Base-by-base conservation (phyloP, 2,329 filamentous ascomycete genomes). In the Ophiostoma ulmi region DNA sequence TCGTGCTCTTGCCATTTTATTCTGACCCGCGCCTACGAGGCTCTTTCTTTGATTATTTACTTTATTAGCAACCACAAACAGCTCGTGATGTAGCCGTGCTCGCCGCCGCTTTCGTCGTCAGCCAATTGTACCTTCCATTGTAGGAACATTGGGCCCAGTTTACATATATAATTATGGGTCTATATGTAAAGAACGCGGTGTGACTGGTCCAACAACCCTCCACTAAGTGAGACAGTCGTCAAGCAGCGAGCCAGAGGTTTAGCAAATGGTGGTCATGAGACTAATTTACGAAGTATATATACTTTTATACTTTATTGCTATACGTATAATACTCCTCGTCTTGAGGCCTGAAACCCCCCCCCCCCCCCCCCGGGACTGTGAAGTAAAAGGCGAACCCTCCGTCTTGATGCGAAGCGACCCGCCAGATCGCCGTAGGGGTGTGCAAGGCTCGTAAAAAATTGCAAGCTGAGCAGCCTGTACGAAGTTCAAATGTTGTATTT, bases 51-150 rank as follows among this genome's bases (percentile, higher is more conserved):
- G n/a, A 58, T 14, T 58, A 22, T 36, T 63, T 3, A 13, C 26
- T 7, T 35, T 1, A 35, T n/a, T 61, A 35, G 39, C 26, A 61
- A 13, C 14, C 26, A 22, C 13, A 31, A 10, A 63, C 58, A 35
- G 35, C 58, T 63, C 26, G 58, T 63, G 58, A 20, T 63, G 14
- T 26, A 22, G 48, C 22, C 52, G n/a, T 61, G 11, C n/a, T 35
- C 20, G n/a, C 11, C 35, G 20, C 26, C 63, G 5, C 35, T 20
- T 22, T 55, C n/a, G 1, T 26, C 22, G 63, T 22, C 17, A 65
- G 63, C 70, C 70, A 71, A 71, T 71, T 38, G 68, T 52, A 65
- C 38, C 68, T 64, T 69, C 55, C 63, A 13, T n/a, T 20, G 22
- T 26, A 7, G n/a, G 52, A 68, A 70, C 70, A 67, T 70, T 68